Evolutionary conservation across 2,329 filamentous ascomycete species (phyloP).

Genomic region (Colletotrichum lentis): DNA sequence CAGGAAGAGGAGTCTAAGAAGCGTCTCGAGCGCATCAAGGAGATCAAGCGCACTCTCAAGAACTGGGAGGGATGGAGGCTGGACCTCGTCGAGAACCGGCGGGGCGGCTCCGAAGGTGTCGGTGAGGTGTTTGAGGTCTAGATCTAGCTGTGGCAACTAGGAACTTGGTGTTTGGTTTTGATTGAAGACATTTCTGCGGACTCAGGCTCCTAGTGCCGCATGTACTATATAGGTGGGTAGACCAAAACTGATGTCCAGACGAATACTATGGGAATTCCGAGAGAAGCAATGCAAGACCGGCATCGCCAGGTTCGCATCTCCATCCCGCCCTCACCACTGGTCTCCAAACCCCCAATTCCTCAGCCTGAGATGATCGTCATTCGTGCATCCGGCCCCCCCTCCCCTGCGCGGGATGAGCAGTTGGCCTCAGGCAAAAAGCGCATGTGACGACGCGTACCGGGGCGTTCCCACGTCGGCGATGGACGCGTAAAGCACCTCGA

Average conservation of each 20-base stretch:
- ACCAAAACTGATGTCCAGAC: not conserved
- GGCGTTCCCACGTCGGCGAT: not conserved
- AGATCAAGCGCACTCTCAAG: slow-evolving; percentile 69
- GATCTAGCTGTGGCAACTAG: not conserved
- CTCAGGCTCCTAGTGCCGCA: not conserved
- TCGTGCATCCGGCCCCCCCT: not conserved
- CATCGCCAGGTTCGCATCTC: too few species aligned
- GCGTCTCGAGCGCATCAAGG: slow-evolving; percentile 69
- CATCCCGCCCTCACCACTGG: too few species aligned
- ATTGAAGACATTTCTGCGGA: not conserved
- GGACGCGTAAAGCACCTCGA: slow-evolving; percentile 33
- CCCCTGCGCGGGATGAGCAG: not conserved
- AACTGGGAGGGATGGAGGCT: slow-evolving; percentile 74
- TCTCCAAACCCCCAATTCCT: not conserved
- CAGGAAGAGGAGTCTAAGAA: slow-evolving; percentile 69
- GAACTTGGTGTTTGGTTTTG: not conserved
- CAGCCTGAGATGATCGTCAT: not conserved
- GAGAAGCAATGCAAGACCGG: not conserved
- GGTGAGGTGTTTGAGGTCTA: slow-evolving; percentile 73
- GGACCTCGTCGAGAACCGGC: slow-evolving; percentile 68
- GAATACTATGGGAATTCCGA: not conserved
- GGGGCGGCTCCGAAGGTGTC: slow-evolving; percentile 65
- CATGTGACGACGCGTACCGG: slow-evolving; percentile 32
- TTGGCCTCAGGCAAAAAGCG: slow-evolving; percentile 16
- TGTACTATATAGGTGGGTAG: not conserved